Evolutionary conservation across 768 basidiomycete genomes (phyloP).

Genomic region (Pleurotus tuber-regium): DNA sequence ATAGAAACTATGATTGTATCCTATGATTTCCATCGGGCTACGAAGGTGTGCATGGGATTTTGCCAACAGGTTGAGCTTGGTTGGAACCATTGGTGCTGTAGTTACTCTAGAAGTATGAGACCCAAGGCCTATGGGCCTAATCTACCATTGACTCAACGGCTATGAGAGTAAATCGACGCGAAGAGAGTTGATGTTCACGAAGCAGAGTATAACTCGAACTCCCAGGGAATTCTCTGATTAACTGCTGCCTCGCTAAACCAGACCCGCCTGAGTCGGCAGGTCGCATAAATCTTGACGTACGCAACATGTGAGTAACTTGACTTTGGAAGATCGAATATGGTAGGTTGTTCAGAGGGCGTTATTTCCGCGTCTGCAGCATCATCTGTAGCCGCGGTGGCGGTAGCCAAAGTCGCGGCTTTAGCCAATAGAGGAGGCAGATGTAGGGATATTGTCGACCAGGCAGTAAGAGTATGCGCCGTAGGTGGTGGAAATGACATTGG

Average conservation of each 20-base stretch:
- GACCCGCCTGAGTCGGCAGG: constrained; percentile 70
- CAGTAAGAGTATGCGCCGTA: constrained; percentile 57
- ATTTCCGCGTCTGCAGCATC: constrained; percentile 18
- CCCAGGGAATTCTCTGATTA: constrained; percentile 62
- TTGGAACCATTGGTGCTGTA: too few species aligned
- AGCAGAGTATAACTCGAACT: constrained; percentile 63
- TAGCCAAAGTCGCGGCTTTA: constrained; percentile 54
- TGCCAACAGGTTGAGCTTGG: too few species aligned
- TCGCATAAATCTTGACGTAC: constrained; percentile 77
- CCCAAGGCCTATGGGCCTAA: background rate
- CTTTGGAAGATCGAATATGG: constrained; percentile 36
- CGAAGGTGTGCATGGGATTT: too few species aligned
- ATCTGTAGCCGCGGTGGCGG: constrained; percentile 22
- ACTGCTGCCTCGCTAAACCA: constrained; percentile 67
- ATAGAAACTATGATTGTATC: too few species aligned
- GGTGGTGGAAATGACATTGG: constrained; percentile 62
- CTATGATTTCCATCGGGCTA: too few species aligned
- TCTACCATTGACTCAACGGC: background rate
- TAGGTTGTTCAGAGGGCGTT: constrained; percentile 16
- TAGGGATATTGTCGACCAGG: constrained; percentile 68
- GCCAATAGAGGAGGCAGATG: constrained; percentile 58
- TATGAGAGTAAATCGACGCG: background rate
- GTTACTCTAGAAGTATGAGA: too few species aligned
- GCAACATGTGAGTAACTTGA: constrained; percentile 63
- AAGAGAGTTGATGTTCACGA: background rate